phyloP scores from a whole-genome alignment of 495 filamentous ascomycete species.

The Aspergillus campestris region DNA sequence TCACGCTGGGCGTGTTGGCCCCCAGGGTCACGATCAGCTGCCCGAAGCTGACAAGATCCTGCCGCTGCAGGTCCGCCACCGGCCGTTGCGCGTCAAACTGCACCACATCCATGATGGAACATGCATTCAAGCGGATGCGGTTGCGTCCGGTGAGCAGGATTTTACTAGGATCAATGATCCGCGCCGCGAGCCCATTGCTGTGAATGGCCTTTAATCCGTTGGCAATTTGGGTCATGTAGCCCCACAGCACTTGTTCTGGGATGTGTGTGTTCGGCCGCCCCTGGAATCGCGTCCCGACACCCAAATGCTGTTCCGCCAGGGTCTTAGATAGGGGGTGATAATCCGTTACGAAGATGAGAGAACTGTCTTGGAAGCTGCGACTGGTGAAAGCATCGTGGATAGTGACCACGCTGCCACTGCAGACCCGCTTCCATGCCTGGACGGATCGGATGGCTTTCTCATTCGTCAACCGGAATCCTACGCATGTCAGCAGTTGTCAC shows the following conservation, averaged over 20 bases:
- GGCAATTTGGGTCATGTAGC: slow-evolving; percentile 87
- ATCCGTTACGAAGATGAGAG: slow-evolving; percentile 86
- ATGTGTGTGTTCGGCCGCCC: slow-evolving; percentile 43
- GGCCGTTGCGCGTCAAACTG: slow-evolving; percentile 60
- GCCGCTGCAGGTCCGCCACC: slow-evolving; percentile 68
- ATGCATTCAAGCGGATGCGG: slow-evolving; percentile 82
- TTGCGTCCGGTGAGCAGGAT: slow-evolving; percentile 62
- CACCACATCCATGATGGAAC: slow-evolving; percentile 79
- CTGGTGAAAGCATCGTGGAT: slow-evolving; percentile 92
- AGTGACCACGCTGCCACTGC: slow-evolving; percentile 73
- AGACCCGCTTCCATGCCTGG: slow-evolving; percentile 85
- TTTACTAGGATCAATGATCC: slow-evolving; percentile 76
- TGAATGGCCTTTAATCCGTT: slow-evolving; percentile 84
- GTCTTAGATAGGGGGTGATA: slow-evolving; percentile 90
- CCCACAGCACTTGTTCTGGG: slow-evolving; percentile 77
- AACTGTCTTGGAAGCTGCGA: slow-evolving; percentile 85
- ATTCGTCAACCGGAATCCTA: slow-evolving; percentile 74
- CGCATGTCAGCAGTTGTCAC: background rate
- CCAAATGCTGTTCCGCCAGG: slow-evolving; percentile 74
- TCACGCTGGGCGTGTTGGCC: slow-evolving; percentile 48
- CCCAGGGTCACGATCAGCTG: slow-evolving; percentile 73
- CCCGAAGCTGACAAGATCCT: slow-evolving; percentile 83
- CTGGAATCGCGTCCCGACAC: slow-evolving; percentile 44
- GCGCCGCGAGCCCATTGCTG: slow-evolving; percentile 66
- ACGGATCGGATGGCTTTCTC: slow-evolving; percentile 78